Evolutionary conservation across 2,329 filamentous ascomycete genomes (phyloP).

Genomic region (Curvularia verruculosa): DNA sequence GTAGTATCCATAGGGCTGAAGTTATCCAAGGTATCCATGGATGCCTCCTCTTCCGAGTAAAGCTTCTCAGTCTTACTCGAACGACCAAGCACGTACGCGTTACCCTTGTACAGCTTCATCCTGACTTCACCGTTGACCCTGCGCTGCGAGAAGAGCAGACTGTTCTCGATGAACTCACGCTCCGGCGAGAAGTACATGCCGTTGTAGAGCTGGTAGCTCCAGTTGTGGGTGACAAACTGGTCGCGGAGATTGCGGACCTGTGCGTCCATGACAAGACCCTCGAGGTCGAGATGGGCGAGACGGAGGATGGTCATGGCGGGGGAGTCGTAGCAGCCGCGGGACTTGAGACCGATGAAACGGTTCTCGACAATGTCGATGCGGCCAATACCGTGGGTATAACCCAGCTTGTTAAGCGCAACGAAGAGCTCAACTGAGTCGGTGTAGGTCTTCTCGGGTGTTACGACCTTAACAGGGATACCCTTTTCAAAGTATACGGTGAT

Average conservation of each 20-base stretch:
- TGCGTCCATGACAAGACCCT: constrained; percentile 71
- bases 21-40: constrained; percentile 73
- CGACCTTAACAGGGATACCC: constrained; percentile 74
- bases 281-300: constrained; percentile 65
- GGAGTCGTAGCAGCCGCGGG: constrained; percentile 77
- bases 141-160: constrained; percentile 50
- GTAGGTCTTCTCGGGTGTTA: constrained; percentile 62
- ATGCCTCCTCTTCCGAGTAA: constrained; percentile 68
- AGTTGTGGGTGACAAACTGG: constrained; percentile 67
- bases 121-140: constrained; percentile 59
- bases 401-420: constrained; percentile 73
- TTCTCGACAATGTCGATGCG: constrained; percentile 85
- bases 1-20: constrained; percentile 71
- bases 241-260: constrained; percentile 72
- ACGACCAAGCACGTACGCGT: constrained; percentile 64
- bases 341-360: constrained; percentile 80
- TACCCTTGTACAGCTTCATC: constrained; percentile 71
- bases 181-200: constrained; percentile 73
- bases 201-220: constrained; percentile 60
- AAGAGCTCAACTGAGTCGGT: constrained; percentile 77
- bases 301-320: constrained; percentile 56
- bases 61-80: constrained; percentile 71
- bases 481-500: constrained; percentile 75
- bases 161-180: constrained; percentile 72
- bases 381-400: constrained; percentile 74